phyloP scores from a whole-genome alignment of 1,284 basidiomycete species.

The Sanghuangporus sanghuang region DNA sequence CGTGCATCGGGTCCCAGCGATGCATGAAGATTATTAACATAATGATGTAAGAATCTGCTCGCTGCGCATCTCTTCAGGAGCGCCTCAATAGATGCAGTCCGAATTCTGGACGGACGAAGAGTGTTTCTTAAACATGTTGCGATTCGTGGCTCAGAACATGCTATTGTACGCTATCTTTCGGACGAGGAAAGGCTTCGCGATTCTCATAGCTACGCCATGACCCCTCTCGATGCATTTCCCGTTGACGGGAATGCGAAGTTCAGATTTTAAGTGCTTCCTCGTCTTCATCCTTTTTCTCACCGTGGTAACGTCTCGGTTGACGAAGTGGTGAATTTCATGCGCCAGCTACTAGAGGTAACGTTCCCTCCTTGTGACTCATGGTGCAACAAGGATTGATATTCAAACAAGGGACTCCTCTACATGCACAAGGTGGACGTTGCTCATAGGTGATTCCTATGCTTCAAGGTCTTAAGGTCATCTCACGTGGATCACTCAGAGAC shows the following conservation, averaged over 20 bases:
- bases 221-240: slow-evolving; percentile 25
- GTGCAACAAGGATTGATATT: neutral
- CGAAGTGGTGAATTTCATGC: slow-evolving; percentile 29
- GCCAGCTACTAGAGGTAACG: slow-evolving; percentile 17
- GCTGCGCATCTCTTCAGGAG: neutral
- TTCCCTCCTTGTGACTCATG: slow-evolving; percentile 5
- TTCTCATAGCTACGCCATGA: slow-evolving; percentile 28
- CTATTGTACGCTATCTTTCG: slow-evolving; percentile 13
- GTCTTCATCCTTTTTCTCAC: slow-evolving; percentile 24
- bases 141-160: neutral
- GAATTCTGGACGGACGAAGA: neutral
- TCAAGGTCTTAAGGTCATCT: neutral
- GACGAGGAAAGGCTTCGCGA: slow-evolving; percentile 8
- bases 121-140: neutral
- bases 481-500: slow-evolving; percentile 29
- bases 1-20: slow-evolving; percentile 22
- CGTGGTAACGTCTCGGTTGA: slow-evolving; percentile 28
- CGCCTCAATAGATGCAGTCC: neutral
- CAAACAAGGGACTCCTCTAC: neutral
- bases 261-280: slow-evolving; percentile 30
- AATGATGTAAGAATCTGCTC: slow-evolving; percentile 21
- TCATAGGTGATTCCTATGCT: neutral
- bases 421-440: slow-evolving; percentile 3
- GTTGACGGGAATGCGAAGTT: slow-evolving; percentile 16
- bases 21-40: slow-evolving; percentile 22